Evolutionary conservation across 345 rosid species (phyloP).

Genomic region (Citrus medica): DNA sequence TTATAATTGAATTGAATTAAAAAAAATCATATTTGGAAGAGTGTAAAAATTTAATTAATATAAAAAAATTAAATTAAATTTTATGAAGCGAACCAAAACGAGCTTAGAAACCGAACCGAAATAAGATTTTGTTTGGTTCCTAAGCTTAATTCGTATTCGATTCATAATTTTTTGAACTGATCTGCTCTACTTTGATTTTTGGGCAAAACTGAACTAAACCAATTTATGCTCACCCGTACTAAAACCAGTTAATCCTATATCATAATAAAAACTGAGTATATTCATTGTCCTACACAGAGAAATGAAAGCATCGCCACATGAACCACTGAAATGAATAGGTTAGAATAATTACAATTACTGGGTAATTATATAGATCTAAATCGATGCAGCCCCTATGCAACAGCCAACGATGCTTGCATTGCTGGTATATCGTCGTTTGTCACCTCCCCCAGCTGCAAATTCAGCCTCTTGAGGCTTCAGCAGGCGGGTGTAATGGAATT

Average conservation of each 20-base stretch:
- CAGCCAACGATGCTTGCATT: background rate
- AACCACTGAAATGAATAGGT: background rate
- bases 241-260: too few species aligned
- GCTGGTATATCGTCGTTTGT: background rate
- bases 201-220: rapidly evolving
- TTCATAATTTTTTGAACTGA: too few species aligned
- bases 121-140: too few species aligned
- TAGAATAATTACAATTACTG: conserved; percentile 8
- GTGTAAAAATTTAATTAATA: too few species aligned
- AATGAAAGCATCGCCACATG: background rate
- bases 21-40: too few species aligned
- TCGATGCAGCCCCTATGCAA: background rate
- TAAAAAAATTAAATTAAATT: too few species aligned
- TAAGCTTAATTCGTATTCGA: too few species aligned
- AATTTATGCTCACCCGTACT: too few species aligned
- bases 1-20: too few species aligned
- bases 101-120: too few species aligned
- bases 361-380: background rate
- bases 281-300: background rate
- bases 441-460: background rate
- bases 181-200: too few species aligned
- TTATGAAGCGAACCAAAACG: too few species aligned
- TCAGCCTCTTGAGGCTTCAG: conserved; percentile 11
- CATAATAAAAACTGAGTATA: background rate
- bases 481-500: conserved; percentile 53